Conservation (phyloP, 106 monocot genomes). For the Xerophyta viscosa region DNA sequence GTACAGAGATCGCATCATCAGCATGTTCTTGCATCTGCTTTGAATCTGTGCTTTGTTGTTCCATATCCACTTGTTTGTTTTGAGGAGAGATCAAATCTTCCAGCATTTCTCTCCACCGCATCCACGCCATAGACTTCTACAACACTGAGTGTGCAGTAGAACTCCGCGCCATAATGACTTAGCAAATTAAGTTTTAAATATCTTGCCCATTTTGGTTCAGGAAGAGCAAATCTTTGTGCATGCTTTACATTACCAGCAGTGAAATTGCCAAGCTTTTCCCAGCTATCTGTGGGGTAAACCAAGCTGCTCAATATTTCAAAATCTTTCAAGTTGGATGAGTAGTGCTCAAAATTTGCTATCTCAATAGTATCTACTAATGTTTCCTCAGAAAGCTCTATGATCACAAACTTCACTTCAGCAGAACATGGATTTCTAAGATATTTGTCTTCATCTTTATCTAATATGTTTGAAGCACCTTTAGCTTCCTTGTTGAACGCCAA, state of each 20-base stretch:
- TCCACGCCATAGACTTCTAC: constrained; percentile 85
- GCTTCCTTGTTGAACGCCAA: constrained; percentile 77
- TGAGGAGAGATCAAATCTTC: constrained; percentile 72
- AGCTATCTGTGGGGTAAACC: constrained; percentile 66
- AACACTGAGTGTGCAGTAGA: constrained; percentile 79
- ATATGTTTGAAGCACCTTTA: constrained; percentile 76
- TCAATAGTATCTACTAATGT: constrained; percentile 68
- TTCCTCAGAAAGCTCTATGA: constrained; percentile 82
- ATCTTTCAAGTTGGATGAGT: constrained; percentile 83
- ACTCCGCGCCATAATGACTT: constrained; percentile 81
- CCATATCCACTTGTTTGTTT: constrained; percentile 20
- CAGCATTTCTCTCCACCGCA: constrained; percentile 88
- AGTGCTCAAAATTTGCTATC: constrained; percentile 86
- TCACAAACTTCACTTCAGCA: constrained; percentile 66
- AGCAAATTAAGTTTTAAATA: constrained; percentile 66
- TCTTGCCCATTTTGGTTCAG: constrained; percentile 72
- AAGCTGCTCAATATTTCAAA: constrained; percentile 69
- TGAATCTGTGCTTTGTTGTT: constrained; percentile 27
- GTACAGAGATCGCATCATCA: constrained; percentile 17
- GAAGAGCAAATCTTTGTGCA: constrained; percentile 56
- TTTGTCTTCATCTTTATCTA: constrained; percentile 83
- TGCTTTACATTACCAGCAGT: constrained; percentile 66
- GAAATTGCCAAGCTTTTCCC: constrained; percentile 66
- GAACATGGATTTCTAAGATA: constrained; percentile 90
- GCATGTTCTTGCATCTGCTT: constrained; percentile 11